A percentile compares a stretch with the other conserved stretches of the same genome.
Conservation (phyloP, 2,329 filamentous ascomycete species). For the Lasiodiplodia gonubiensis region DNA sequence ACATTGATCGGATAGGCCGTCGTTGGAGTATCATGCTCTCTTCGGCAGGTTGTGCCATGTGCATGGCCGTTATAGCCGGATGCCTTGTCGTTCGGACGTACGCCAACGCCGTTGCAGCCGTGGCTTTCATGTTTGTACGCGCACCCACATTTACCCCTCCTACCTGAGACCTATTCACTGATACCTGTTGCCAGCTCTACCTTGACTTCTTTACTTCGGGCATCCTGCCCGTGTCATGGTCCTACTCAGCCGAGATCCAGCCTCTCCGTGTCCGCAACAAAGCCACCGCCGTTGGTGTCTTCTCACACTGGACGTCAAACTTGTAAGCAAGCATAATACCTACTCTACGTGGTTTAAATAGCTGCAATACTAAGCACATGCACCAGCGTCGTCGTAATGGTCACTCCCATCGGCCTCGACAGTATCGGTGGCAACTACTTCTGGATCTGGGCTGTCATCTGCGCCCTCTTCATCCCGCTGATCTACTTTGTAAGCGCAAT, state of each 20-base stretch:
- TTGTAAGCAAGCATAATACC: neutral
- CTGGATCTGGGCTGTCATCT: conserved; percentile 28
- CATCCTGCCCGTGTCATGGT: conserved; percentile 41
- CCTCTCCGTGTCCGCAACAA: conserved; percentile 26
- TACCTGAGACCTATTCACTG: neutral
- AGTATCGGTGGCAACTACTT: conserved; percentile 26
- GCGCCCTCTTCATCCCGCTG: conserved; percentile 22
- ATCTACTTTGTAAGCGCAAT: conserved; percentile 9
- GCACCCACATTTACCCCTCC: neutral
- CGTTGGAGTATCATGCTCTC: conserved; percentile 40
- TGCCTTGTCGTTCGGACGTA: conserved; percentile 37
- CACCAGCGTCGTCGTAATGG: conserved; percentile 18
- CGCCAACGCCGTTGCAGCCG: conserved; percentile 39
- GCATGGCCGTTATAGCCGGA: conserved; percentile 44
- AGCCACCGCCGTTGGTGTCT: conserved; percentile 20
- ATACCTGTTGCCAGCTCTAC: neutral
- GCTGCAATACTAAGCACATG: neutral
- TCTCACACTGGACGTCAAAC: conserved; percentile 10
- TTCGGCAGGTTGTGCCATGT: conserved; percentile 40
- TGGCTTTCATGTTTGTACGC: conserved; percentile 41
- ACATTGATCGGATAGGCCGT: conserved; percentile 40
- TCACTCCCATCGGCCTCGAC: conserved; percentile 22
- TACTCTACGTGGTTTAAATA: neutral
- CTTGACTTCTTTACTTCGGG: conserved; percentile 38
- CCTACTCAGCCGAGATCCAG: conserved; percentile 25